Percentiles rank a stretch among this genome's conserved stretches.
Evolutionary conservation across 2,329 filamentous ascomycete genomes (phyloP).

Genomic region (Xylariaceae sp.): DNA sequence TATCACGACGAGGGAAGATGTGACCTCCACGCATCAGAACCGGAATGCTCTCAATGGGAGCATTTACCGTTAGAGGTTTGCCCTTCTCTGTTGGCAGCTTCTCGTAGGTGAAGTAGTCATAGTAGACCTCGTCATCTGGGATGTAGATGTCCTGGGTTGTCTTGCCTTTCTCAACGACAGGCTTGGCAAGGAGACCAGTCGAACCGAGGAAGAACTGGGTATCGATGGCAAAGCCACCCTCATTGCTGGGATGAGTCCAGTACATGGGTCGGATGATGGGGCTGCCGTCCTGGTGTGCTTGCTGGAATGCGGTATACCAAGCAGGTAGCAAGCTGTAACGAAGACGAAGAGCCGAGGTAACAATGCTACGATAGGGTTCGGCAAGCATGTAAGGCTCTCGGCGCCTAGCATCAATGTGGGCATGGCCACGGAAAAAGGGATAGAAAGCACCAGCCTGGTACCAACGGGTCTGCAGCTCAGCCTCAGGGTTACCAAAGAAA

Average conservation of each 20-base stretch:
- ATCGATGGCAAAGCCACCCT: conserved; percentile 81
- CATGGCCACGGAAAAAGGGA: conserved; percentile 95
- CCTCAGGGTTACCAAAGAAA: conserved; percentile 95
- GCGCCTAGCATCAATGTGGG: conserved; percentile 91
- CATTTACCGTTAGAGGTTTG: conserved; percentile 62
- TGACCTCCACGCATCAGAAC: conserved; percentile 90
- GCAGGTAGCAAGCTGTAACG: conserved; percentile 84
- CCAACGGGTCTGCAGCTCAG: conserved; percentile 88
- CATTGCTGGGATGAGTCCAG: conserved; percentile 82
- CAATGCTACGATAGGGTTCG: conserved; percentile 79
- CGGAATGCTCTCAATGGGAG: conserved; percentile 81
- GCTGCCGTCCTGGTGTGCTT: conserved; percentile 74
- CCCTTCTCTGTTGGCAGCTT: conserved; percentile 64
- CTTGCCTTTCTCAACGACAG: conserved; percentile 73
- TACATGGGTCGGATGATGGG: conserved; percentile 90
- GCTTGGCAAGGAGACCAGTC: conserved; percentile 88
- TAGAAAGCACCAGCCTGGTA: conserved; percentile 97
- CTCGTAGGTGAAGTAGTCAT: conserved; percentile 89
- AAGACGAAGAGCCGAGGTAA: conserved; percentile 80
- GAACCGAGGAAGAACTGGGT: conserved; percentile 89
- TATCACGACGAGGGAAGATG: conserved; percentile 84
- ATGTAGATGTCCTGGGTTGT: conserved; percentile 75
- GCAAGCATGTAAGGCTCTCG: conserved; percentile 87
- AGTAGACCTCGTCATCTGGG: conserved; percentile 84
- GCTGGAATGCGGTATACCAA: conserved; percentile 96